Conservation (phyloP, 164 flowering plant genomes). For the Vitis rupestris region DNA sequence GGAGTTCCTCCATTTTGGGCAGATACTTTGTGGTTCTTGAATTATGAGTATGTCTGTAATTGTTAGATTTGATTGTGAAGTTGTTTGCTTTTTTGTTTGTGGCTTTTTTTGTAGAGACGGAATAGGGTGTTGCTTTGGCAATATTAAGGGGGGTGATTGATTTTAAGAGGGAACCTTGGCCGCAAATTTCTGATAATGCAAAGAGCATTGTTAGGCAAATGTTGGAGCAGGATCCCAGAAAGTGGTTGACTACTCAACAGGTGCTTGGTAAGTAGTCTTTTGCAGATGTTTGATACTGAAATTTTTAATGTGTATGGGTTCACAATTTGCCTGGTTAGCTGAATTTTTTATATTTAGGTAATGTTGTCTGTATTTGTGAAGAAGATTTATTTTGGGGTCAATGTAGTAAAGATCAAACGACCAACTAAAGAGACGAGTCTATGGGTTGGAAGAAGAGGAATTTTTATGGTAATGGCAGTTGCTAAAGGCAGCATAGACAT, state of each 20-base stretch:
- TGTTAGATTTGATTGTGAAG: neutral
- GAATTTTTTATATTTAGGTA: neutral
- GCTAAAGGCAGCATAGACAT: too few relatives aligned
- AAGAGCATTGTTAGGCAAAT: conserved; percentile 88
- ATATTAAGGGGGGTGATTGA: conserved; percentile 80
- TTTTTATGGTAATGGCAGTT: too few relatives aligned
- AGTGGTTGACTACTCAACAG: conserved; percentile 88
- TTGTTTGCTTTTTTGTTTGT: conserved; percentile 5
- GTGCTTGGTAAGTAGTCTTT: conserved; percentile 73
- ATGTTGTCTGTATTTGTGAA: neutral
- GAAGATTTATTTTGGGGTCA: too few relatives aligned
- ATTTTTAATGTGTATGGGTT: neutral
- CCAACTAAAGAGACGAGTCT: too few relatives aligned
- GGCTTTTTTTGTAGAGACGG: conserved; percentile 54
- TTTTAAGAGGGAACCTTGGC: conserved; percentile 99
- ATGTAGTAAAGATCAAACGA: too few relatives aligned
- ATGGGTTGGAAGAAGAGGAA: too few relatives aligned
- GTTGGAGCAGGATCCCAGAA: conserved; percentile 82
- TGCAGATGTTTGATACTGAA: neutral
- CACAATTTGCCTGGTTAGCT: neutral
- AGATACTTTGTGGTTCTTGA: conserved; percentile 32
- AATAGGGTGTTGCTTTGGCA: conserved; percentile 95
- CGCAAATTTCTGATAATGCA: conserved; percentile 84
- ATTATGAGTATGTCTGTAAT: neutral
- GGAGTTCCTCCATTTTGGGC: conserved; percentile 99